Conservation (phyloP, 192 early-diverging fungal species). For the Haplosporangium gracile region DNA sequence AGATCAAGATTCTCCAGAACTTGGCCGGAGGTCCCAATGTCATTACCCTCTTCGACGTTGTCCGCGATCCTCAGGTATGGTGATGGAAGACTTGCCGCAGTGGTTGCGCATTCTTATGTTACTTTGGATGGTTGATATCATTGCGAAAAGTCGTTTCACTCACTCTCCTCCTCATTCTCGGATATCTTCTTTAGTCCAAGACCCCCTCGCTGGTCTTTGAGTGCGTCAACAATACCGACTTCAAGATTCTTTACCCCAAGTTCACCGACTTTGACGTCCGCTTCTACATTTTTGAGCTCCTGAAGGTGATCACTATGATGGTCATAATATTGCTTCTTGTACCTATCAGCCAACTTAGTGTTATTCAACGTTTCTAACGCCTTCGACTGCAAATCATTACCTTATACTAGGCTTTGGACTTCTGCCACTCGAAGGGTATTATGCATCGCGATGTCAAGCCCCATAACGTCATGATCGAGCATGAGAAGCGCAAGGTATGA, state of each 20-base stretch:
- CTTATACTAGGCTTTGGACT: conserved; percentile 87
- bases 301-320: conserved; percentile 75
- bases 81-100: neutral
- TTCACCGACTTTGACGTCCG: conserved; percentile 96
- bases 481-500: conserved; percentile 85
- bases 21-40: conserved; percentile 95
- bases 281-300: conserved; percentile 96
- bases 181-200: conserved; percentile 74
- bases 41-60: conserved; percentile 92
- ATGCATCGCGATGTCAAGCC: conserved; percentile 99
- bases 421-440: conserved; percentile 97
- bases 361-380: neutral
- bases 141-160: neutral
- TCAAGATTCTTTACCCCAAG: conserved; percentile 96
- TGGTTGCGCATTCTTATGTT: neutral
- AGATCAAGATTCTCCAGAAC: conserved; percentile 99
- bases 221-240: conserved; percentile 97
- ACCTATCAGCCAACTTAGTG: neutral
- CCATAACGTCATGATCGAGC: conserved; percentile 99
- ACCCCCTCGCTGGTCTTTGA: conserved; percentile 98
- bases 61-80: conserved; percentile 89
- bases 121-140: neutral
- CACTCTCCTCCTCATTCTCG: neutral
- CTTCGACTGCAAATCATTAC: conserved; percentile 5
- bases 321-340: neutral